phyloP scores from a whole-genome alignment of 1,139 yeast genomes.

The Sugiyamaella pinicola region DNA sequence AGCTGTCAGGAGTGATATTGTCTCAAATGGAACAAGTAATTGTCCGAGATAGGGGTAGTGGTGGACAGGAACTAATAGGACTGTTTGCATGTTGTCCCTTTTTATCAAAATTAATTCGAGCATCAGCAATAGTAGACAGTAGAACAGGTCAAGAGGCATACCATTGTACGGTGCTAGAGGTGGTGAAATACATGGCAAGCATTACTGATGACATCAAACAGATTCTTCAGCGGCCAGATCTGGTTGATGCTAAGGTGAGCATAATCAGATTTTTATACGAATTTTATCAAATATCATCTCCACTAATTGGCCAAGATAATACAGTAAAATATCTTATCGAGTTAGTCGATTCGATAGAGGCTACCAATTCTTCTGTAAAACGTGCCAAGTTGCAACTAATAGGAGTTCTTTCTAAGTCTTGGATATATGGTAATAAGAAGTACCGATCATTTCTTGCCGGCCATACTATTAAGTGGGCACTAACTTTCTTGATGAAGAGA shows the following conservation, averaged over 20 bases:
- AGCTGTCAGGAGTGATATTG: slow-evolving; percentile 5
- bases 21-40: slow-evolving; percentile 13
- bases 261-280: slow-evolving; percentile 31
- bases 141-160: slow-evolving; percentile 34
- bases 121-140: slow-evolving; percentile 37
- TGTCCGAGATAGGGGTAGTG: background rate
- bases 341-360: slow-evolving; percentile 35
- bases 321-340: slow-evolving; percentile 37
- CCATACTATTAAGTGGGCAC: slow-evolving; percentile 61
- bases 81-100: slow-evolving; percentile 13
- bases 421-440: slow-evolving; percentile 47
- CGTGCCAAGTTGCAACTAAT: slow-evolving; percentile 61
- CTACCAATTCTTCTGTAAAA: slow-evolving; percentile 48
- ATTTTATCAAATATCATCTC: slow-evolving; percentile 32
- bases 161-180: slow-evolving; percentile 26
- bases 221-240: slow-evolving; percentile 28
- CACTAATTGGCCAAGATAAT: slow-evolving; percentile 35
- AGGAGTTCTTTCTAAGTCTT: slow-evolving; percentile 57
- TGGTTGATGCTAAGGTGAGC: slow-evolving; percentile 32
- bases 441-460: slow-evolving; percentile 52
- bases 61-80: slow-evolving; percentile 5
- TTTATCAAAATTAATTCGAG: slow-evolving; percentile 35
- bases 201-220: slow-evolving; percentile 33
- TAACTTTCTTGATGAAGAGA: slow-evolving; percentile 33
- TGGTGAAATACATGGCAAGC: slow-evolving; percentile 30